Conservation (phyloP, 495 filamentous ascomycete species). For the Penicillium soppii region DNA sequence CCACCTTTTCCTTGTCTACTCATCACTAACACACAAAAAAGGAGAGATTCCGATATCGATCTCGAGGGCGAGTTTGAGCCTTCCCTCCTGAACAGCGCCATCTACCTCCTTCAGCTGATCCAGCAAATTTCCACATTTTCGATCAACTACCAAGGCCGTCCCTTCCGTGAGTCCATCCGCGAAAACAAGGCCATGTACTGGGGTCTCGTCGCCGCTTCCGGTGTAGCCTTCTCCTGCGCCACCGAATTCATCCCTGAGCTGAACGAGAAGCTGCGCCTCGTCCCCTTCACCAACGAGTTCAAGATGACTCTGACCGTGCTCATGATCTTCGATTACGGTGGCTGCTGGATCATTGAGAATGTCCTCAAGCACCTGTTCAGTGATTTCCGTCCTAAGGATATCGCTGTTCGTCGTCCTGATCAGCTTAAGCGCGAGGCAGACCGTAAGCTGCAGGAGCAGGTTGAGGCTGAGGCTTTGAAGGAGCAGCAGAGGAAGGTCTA, state of each 20-base stretch:
- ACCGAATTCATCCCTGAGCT: conserved; percentile 95
- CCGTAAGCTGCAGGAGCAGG: conserved; percentile 62
- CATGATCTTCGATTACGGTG: conserved; percentile 88
- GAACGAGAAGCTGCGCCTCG: conserved; percentile 88
- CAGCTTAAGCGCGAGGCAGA: conserved; percentile 76
- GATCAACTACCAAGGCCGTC: conserved; percentile 98
- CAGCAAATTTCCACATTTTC: conserved; percentile 99
- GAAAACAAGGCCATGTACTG: conserved; percentile 99
- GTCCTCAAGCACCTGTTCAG: conserved; percentile 83
- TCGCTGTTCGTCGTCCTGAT: conserved; percentile 80
- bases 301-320: conserved; percentile 78
- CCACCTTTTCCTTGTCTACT: not conserved
- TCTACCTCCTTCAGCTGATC: conserved; percentile 97
- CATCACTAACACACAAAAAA: conserved; percentile 37
- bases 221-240: conserved; percentile 90
- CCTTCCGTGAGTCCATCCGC: conserved; percentile 91
- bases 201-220: conserved; percentile 85
- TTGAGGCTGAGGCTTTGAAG: conserved; percentile 54
- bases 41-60: conserved; percentile 71
- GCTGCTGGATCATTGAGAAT: conserved; percentile 87
- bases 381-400: conserved; percentile 92
- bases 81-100: conserved; percentile 91
- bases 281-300: conserved; percentile 90
- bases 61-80: conserved; percentile 94
- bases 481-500: conserved; percentile 41